Base-by-base conservation (phyloP, 2,329 filamentous ascomycete species). In the Fusarium proliferatum region DNA sequence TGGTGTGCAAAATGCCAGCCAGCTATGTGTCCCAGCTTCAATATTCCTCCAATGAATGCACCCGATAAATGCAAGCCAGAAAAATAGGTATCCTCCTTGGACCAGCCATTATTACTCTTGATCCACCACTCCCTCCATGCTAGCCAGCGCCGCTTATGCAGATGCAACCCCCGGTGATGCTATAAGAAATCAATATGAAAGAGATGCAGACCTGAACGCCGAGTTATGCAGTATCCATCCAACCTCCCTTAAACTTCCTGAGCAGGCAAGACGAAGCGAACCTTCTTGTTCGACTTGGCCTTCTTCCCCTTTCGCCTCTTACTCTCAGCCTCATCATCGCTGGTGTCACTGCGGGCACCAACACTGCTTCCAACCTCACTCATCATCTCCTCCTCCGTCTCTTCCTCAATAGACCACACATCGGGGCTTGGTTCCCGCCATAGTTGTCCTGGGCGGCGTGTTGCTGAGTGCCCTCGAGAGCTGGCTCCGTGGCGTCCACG, bases 391-490 rank as follows among this genome's bases (percentile, higher is more conserved):
- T 87, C 86, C 80, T 89, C 88, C 3, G 86, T 86, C 81, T 90
- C 88, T 78, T 90, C 88, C 79, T 88, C 86, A 63, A 90, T 90
- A 36, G 86, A 86, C 85, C 88, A 90, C 7, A 90, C 88, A 60
- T 89, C 88, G 1, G 88, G 88, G 75, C 88, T 90, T 11, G 88
- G 88, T 80, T 88, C 85, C 42, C 88, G 82, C 88, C 88, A 90
- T 3, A 88, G 75, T 53, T 82, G 81, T 23, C 79, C 75, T 13
- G 86, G 85, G 48, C 84, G 82, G 67, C 76, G 82, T 39, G 79
- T 80, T 55, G 76, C 74, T 33, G 81, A 79, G 46, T 76, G 66
- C 61, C 76, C 80, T 17, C 78, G 67, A 41, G 78, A 48, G 17
- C 61, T 66, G 72, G 79, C 74, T 26, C 76, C 74, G 26, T 77